Base-by-base conservation (phyloP, 2,329 filamentous ascomycete species). In the Calonectria henricotiae region DNA sequence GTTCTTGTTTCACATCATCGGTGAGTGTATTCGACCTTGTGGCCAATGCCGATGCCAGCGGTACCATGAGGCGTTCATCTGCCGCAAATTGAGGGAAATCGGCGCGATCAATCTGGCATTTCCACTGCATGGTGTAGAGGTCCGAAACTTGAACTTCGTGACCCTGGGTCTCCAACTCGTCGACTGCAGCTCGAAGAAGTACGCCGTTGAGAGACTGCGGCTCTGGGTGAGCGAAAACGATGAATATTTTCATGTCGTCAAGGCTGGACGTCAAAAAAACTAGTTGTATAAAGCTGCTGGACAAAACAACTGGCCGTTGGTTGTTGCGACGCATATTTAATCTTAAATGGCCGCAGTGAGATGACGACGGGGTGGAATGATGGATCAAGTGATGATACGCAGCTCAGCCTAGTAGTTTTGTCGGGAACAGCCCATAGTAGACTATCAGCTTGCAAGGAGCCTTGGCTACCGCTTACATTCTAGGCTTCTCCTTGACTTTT, bases 231-330 rank as follows among this genome's bases (percentile, higher is more conserved):
- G 72, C 71, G 23, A 73, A 62, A 12, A 71, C 51, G 5, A 73
- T 47, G 12, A 73, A 61, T 43, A 71, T 62, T 39, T 43, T 82
- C 69, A 84, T 86, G 55, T 77, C 85, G 8, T 83, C 84, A 27
- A 43, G 78, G 81, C 20, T 7, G 41, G 41, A 13, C 35, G 35
- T 37, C 12, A 13, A 9, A 37, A 37, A 37, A 11, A 3, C 35
- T 3, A 3, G 3, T 30, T 30, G 27, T 30, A 7, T 30, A 5
- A 30, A 30, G 27, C 4, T 30, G 27, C 27, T 30, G 27, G 27
- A 7, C 11, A 37, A 37, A 37, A 37, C 8, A 37, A 2, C 5
- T 13, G 9, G 11, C 3, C 8, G 5, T 13, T 11, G 8, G 5
- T 8, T 3, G 11, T 9, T 37, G 12, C 11, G 8, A 5, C 11